Evolutionary conservation across 768 basidiomycete species (phyloP).

Genomic region (Sporobolomyces pararoseus): DNA sequence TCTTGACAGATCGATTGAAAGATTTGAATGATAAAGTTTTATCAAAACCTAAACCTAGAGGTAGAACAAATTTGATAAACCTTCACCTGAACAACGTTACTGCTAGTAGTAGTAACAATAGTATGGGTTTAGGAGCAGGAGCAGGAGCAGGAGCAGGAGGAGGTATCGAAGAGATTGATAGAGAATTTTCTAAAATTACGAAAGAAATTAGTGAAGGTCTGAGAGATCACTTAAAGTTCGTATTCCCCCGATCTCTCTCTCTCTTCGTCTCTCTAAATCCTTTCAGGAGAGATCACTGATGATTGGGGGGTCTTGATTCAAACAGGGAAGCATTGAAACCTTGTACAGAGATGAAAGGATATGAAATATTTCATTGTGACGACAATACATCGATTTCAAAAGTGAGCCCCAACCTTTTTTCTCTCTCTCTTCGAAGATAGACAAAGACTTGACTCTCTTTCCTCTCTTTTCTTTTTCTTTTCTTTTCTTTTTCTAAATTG

Average conservation of each 20-base stretch:
- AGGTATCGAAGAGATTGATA: constrained; percentile 10
- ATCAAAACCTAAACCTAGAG: constrained; percentile 9
- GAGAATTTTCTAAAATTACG: constrained; percentile 20
- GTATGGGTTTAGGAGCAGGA: not conserved
- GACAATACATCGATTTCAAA: constrained; percentile 27
- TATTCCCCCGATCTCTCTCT: not conserved
- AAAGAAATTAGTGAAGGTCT: constrained; percentile 26
- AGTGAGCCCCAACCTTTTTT: constrained; percentile 5
- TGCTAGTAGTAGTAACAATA: not conserved
- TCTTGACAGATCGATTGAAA: too few species aligned
- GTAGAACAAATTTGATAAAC: constrained; percentile 24
- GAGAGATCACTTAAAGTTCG: constrained; percentile 7
- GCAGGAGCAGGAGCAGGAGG: not conserved
- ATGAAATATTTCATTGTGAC: constrained; percentile 37
- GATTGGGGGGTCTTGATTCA: not conserved
- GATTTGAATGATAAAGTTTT: not conserved
- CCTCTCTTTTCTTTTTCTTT: too few species aligned
- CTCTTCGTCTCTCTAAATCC: too few species aligned
- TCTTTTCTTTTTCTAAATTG: too few species aligned
- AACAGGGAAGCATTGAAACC: constrained; percentile 15
- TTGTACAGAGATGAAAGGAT: constrained; percentile 7
- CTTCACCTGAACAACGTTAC: constrained; percentile 11
- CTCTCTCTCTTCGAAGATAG: too few species aligned
- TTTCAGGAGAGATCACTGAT: too few species aligned
- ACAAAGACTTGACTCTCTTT: too few species aligned